A percentile compares a stretch with the other conserved stretches of the same genome.
These are phyloP conservation scores for Nakazawaea pomicola DNA, from an alignment of 805 yeast genomes.

Conservation along the genomic window DNA sequence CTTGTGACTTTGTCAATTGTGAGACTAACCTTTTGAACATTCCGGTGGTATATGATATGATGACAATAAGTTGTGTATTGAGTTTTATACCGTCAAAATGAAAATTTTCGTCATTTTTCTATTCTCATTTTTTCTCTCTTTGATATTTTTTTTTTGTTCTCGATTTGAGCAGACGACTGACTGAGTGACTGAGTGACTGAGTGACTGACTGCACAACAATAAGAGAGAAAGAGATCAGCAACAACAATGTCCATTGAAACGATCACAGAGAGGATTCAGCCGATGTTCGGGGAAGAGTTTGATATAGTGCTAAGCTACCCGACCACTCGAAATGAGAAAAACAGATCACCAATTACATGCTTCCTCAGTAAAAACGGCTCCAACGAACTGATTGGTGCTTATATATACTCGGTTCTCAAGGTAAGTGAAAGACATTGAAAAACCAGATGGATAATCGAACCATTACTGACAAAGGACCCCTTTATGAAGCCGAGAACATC, in stretches of 20 bases:
- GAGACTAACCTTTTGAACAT: slow-evolving; percentile 7
- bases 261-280: slow-evolving; percentile 17
- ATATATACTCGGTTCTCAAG: slow-evolving; percentile 37
- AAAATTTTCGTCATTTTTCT: too few relatives aligned
- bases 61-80: too few relatives aligned
- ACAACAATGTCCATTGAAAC: slow-evolving; percentile 11
- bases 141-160: not conserved
- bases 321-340: slow-evolving; percentile 14
- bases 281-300: slow-evolving; percentile 22
- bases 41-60: too few relatives aligned
- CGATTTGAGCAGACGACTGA: slow-evolving; percentile 12
- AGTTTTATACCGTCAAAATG: too few relatives aligned
- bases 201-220: too few relatives aligned
- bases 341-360: slow-evolving; percentile 29
- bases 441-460: too few relatives aligned
- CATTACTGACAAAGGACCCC: not conserved
- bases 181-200: too few relatives aligned
- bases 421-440: slow-evolving; percentile 21
- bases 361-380: slow-evolving; percentile 30
- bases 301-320: slow-evolving; percentile 17
- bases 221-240: too few relatives aligned
- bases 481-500: slow-evolving; percentile 9
- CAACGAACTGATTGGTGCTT: slow-evolving; percentile 32
- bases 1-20: slow-evolving; percentile 4
- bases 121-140: too few relatives aligned